Percentiles rank a stretch among this genome's conserved stretches.
phyloP scores from a whole-genome alignment of 352 stramenopile genomes.

The Globisporangium spiculum region DNA sequence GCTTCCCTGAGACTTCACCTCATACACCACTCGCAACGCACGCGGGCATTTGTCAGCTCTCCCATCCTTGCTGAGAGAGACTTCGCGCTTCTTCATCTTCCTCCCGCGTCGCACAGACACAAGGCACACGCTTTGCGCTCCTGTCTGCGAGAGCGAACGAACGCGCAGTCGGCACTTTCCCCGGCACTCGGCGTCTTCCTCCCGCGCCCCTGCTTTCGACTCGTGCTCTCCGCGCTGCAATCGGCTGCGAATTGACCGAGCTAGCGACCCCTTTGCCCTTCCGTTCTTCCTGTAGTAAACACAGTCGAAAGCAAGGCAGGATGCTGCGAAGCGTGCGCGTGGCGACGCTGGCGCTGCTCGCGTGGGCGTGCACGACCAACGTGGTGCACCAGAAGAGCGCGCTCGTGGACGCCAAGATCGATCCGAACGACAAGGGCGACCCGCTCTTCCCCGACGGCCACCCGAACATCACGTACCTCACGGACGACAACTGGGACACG shows the following conservation, averaged over 20 bases:
- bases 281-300: neutral
- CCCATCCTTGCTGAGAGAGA: neutral
- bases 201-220: neutral
- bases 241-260: constrained; percentile 1
- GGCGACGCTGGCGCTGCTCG: constrained; percentile 13
- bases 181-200: neutral
- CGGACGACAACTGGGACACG: constrained; percentile 78
- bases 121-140: no score
- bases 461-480: constrained; percentile 86
- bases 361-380: constrained; percentile 6
- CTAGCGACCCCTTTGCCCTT: neutral
- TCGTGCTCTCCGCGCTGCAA: constrained; percentile 5
- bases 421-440: constrained; percentile 73
- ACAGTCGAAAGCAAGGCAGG: neutral
- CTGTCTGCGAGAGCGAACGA: neutral
- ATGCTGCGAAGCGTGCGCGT: constrained; percentile 13
- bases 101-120: no score
- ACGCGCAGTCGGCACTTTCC: neutral
- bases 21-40: neutral
- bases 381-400: neutral
- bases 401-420: constrained; percentile 32
- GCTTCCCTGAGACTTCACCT: neutral
- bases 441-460: constrained; percentile 78
- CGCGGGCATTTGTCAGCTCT: neutral
- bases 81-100: no score